Evolutionary conservation across 495 filamentous ascomycete genomes (phyloP), one percentile per base, ranked within the genome.

Genomic region (Acidiella bohemica): DNA sequence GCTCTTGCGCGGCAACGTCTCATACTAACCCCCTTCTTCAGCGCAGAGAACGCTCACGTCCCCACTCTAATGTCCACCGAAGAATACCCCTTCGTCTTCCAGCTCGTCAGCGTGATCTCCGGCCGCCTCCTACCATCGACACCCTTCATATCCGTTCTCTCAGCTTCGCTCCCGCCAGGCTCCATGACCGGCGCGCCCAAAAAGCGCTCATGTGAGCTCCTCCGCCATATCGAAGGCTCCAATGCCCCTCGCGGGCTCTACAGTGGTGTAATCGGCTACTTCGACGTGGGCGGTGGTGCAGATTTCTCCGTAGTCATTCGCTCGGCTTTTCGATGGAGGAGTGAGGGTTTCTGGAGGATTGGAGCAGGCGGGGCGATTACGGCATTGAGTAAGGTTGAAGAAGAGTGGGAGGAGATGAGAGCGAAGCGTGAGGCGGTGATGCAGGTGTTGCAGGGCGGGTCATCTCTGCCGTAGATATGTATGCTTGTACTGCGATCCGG

Each of bases 151-250:
- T 80, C 87, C 23, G 80, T 85, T 17, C 67, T 96, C 0, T 76
- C 84, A 7, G 67, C 71, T 2, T 79, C 72, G 26, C 65, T 97
- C 3, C 90, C 88, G 0, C 86, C 90, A 0, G 90, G 90, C 0
- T 82, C 75, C 32, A 96, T 96, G 88, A 96, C 88, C 2, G 88
- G 88, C 12, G 88, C 88, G 5, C 88, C 88, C 0, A 96, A 96
- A 65, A 81, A 81, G 53, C 72, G 88, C 16, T 82, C 76, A 26
- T 93, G 88, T 55, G 75, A 93, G 68, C 68, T 95, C 31, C 65
- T 96, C 28, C 59, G 66, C 36, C 54, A 57, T 0, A 68, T 93
- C 32, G 88, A 95, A 54, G 54, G 53, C n/a, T 9, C 19, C n/a
- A 53, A 66, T 10, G 59, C 61, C 12, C 67, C 73, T 33, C 67